Conservation (phyloP, 202 grass and related monocot species). For the Zoysia matrella region DNA sequence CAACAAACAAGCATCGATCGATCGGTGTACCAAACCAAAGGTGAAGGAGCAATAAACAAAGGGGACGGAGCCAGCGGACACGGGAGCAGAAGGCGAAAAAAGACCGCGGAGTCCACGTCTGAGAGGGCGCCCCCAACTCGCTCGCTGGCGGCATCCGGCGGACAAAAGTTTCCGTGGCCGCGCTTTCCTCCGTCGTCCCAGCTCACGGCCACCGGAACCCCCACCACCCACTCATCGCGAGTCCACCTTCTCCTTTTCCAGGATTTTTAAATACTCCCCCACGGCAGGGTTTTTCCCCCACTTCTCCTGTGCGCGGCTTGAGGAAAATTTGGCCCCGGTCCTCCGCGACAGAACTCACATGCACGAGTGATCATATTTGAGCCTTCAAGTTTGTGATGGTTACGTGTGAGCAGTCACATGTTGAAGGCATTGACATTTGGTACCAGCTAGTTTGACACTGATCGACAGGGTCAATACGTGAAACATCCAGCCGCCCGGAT, state of each 20-base stretch:
- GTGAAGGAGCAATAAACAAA: slow-evolving; percentile 15
- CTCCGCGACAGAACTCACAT: background rate
- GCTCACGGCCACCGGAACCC: no score
- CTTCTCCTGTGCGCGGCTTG: background rate
- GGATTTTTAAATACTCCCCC: background rate
- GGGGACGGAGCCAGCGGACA: slow-evolving; percentile 17
- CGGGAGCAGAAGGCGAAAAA: slow-evolving; percentile 14
- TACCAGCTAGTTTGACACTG: background rate
- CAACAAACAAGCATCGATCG: slow-evolving; percentile 23
- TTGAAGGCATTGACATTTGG: slow-evolving; percentile 31
- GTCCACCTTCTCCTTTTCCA: slow-evolving; percentile 9
- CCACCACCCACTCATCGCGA: no score
- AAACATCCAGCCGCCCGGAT: no score
- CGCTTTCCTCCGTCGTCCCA: no score
- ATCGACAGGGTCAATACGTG: background rate
- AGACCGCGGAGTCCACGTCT: slow-evolving; percentile 8
- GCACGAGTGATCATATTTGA: background rate
- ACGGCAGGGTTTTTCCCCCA: background rate
- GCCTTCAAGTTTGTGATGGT: slow-evolving; percentile 1
- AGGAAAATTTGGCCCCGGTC: background rate
- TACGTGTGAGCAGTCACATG: slow-evolving; percentile 1
- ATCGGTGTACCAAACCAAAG: slow-evolving; percentile 41
- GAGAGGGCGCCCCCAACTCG: no score
- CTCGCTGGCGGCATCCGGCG: slow-evolving; percentile 12
- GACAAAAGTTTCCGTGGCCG: slow-evolving; percentile 34